Base-by-base conservation (phyloP, 1,284 basidiomycete species). In the Cutaneotrichosporon arboriforme region DNA sequence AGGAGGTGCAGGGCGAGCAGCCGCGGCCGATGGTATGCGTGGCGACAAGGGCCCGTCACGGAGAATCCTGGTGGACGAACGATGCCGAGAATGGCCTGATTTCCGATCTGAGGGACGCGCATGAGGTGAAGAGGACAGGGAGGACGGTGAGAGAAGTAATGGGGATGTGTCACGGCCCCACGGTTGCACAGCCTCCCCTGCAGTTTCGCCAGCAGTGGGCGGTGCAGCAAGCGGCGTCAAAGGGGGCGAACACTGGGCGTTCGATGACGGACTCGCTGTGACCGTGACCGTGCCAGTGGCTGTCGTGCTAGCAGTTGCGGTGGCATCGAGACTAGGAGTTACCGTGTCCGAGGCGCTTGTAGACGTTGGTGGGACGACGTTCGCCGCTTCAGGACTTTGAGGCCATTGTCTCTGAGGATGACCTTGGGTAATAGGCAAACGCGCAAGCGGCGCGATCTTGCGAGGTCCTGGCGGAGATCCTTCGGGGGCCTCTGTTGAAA, bases 1-100 rank as follows among this genome's bases (percentile, higher is more conserved):
- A 1, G 94, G 87, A 0, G 89, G 86, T 8, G 85, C 85, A 13
- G 88, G 84, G 22, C 90, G 82, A 13, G 89, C 81, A 31, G 86
- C 39, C 2, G 51, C 31, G 2, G 76, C 1, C 90, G 87, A 85
- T 3, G 89, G 81, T 46, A 94, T 82, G 21, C 91, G 83, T 21
- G 94, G 93, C n/a, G 96, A 97, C 1, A 94, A 78, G 4, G 88
- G 88, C 0, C 79, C 76, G 34, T 72, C 67, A 14, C 59, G 63
- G 23, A 68, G 55, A 0, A 60, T 60, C 26, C 38, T 53, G 14
- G 34, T 47, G 0, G 48, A 40, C 4, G 56, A 58, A 18, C 54
- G 38, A n/a, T 46, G 41, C 1, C 56, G 49, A 4, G 45, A 20
- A 21, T 40, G 45, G 13, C 36, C 34, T 5, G 44, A 33, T 14